phyloP scores from a whole-genome alignment of 352 stramenopile species.

The Plasmopara muralis region DNA sequence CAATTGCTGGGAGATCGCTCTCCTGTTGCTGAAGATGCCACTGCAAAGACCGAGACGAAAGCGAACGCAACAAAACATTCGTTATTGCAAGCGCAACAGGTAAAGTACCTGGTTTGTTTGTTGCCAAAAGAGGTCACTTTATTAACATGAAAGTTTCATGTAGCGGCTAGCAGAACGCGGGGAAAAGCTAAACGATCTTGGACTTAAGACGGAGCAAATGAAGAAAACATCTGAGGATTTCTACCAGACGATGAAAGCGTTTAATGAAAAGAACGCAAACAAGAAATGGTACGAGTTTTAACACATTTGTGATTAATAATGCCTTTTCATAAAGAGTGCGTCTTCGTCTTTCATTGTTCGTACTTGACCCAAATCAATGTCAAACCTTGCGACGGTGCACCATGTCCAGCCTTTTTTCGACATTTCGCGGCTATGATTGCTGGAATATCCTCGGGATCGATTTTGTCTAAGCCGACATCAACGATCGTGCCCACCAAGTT shows the following conservation, averaged over 20 bases:
- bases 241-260: slow-evolving; percentile 80
- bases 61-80: slow-evolving; percentile 50
- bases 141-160: slow-evolving; percentile 4
- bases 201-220: slow-evolving; percentile 78
- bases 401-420: slow-evolving; percentile 49
- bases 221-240: slow-evolving; percentile 79
- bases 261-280: slow-evolving; percentile 77
- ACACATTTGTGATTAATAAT: not conserved
- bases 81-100: slow-evolving; percentile 63
- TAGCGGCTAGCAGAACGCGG: slow-evolving; percentile 70
- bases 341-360: slow-evolving; percentile 5
- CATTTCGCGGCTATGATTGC: slow-evolving; percentile 44
- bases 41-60: slow-evolving; percentile 24
- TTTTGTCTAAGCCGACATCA: slow-evolving; percentile 52
- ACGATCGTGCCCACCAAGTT: slow-evolving; percentile 77
- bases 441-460: slow-evolving; percentile 34
- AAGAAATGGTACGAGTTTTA: slow-evolving; percentile 87
- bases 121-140: not conserved
- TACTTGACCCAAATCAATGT: slow-evolving; percentile 40
- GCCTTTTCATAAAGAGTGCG: not conserved
- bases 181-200: slow-evolving; percentile 68
- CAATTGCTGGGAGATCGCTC: slow-evolving; percentile 49
- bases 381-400: slow-evolving; percentile 59
- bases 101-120: slow-evolving; percentile 13
- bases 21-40: slow-evolving; percentile 15